phyloP scores from a whole-genome alignment of 2,329 filamentous ascomycete genomes.

The Alternaria conjuncta region DNA sequence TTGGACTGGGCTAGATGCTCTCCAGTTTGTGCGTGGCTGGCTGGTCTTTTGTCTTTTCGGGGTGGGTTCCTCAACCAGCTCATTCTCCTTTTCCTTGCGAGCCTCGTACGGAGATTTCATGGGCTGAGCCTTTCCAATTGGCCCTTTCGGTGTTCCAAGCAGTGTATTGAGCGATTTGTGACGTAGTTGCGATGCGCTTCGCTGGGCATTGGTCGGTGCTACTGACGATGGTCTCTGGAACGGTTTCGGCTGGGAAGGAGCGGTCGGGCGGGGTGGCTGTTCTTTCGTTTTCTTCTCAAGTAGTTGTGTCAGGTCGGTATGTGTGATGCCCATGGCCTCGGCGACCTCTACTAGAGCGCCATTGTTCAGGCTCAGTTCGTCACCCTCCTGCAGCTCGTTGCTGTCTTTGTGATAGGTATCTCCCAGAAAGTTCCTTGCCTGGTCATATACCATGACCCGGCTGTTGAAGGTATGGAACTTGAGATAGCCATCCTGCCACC shows the following conservation, averaged over 20 bases:
- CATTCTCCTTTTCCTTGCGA: constrained; percentile 35
- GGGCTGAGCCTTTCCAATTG: constrained; percentile 66
- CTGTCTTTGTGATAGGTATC: constrained; percentile 81
- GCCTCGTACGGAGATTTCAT: constrained; percentile 72
- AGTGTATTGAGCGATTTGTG: constrained; percentile 68
- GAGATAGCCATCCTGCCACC: constrained; percentile 91
- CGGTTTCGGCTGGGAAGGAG: constrained; percentile 25
- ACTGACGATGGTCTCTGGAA: constrained; percentile 28
- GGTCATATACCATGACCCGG: constrained; percentile 88
- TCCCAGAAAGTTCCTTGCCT: constrained; percentile 78
- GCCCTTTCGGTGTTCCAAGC: constrained; percentile 69
- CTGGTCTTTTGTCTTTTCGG: constrained; percentile 49
- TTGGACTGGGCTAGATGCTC: constrained; percentile 22
- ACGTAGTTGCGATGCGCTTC: constrained; percentile 51
- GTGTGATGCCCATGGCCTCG: constrained; percentile 72
- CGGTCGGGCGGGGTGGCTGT: constrained; percentile 21
- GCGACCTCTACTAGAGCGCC: constrained; percentile 81
- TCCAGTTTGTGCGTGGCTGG: constrained; percentile 12
- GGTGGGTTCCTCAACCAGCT: constrained; percentile 41
- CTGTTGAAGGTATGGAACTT: constrained; percentile 92
- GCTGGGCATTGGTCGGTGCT: constrained; percentile 20
- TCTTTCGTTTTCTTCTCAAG: constrained; percentile 70
- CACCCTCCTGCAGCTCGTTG: constrained; percentile 75
- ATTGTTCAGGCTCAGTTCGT: constrained; percentile 80
- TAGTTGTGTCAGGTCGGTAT: constrained; percentile 80